Conservation (phyloP, 257 asterid genomes). For the Schizonepeta tenuifolia region DNA sequence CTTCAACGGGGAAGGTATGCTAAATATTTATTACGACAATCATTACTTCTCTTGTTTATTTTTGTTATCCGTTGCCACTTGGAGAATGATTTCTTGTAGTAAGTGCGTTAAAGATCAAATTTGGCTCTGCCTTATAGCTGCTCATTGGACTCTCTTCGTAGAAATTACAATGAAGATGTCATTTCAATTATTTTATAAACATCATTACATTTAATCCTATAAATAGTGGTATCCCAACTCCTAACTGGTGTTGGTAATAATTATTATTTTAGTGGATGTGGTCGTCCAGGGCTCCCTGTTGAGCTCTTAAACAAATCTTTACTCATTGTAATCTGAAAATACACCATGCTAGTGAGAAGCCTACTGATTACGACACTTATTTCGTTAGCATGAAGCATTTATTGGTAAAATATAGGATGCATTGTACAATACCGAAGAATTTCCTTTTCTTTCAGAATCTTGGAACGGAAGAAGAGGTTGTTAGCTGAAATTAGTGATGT, state of each 20-base stretch:
- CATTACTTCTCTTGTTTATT: conserved; percentile 6
- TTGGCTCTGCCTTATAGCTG: neutral
- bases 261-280: conserved; percentile 8
- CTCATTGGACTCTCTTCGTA: neutral
- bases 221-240: neutral
- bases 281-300: neutral
- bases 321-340: neutral
- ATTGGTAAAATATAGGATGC: neutral
- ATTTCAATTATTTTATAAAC: conserved; percentile 23
- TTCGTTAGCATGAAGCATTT: conserved; percentile 24
- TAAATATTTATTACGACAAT: conserved; percentile 24
- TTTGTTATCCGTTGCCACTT: conserved; percentile 20
- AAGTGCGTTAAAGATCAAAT: neutral
- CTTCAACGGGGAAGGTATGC: conserved; percentile 90
- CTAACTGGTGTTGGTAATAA: conserved; percentile 1
- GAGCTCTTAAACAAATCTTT: neutral
- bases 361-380: neutral
- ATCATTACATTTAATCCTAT: neutral
- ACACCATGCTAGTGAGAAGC: conserved; percentile 4
- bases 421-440: neutral
- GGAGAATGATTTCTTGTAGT: conserved; percentile 25
- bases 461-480: conserved; percentile 75
- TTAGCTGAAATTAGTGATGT: conserved; percentile 86
- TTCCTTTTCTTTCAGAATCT: conserved; percentile 53
- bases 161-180: conserved; percentile 9